Conservation (phyloP, 441 rosid species). For the Heliophila coronopifolia region DNA sequence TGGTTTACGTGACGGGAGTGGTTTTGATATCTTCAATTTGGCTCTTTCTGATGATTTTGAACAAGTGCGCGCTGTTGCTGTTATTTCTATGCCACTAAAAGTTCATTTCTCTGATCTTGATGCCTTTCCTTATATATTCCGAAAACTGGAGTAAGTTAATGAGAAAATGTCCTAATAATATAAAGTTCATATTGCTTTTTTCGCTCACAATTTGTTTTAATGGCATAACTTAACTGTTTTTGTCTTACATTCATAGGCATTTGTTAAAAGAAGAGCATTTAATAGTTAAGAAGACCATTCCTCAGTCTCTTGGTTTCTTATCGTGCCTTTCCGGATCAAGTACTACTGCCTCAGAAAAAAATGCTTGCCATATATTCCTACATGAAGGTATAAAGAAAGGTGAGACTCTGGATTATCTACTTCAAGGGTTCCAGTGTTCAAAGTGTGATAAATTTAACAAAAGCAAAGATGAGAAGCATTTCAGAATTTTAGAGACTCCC, state of each 20-base stretch:
- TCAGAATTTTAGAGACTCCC: constrained; percentile 33
- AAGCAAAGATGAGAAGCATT: constrained; percentile 30
- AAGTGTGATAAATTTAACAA: constrained; percentile 56
- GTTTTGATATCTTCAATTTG: constrained; percentile 57
- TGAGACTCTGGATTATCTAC: constrained; percentile 43
- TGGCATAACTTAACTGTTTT: constrained; percentile 23
- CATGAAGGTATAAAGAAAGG: constrained; percentile 37
- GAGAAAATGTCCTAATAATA: not conserved
- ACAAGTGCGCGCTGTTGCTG: constrained; percentile 73
- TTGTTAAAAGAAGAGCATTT: constrained; percentile 53
- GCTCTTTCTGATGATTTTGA: constrained; percentile 73
- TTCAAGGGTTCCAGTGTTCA: constrained; percentile 82
- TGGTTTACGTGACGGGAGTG: constrained; percentile 43
- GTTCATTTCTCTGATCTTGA: constrained; percentile 58
- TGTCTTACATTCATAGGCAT: constrained; percentile 42
- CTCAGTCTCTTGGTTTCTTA: constrained; percentile 68
- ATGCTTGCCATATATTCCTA: constrained; percentile 55
- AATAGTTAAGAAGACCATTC: constrained; percentile 60
- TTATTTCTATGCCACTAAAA: constrained; percentile 62
- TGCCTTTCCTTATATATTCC: constrained; percentile 44
- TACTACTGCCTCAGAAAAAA: constrained; percentile 33
- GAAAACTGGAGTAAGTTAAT: constrained; percentile 70
- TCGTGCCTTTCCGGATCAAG: constrained; percentile 72
- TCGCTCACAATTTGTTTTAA: constrained; percentile 9
- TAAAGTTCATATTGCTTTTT: constrained; percentile 13